Conservation (phyloP, 1,284 basidiomycete genomes). For the Lignosus rhinocerotis region DNA sequence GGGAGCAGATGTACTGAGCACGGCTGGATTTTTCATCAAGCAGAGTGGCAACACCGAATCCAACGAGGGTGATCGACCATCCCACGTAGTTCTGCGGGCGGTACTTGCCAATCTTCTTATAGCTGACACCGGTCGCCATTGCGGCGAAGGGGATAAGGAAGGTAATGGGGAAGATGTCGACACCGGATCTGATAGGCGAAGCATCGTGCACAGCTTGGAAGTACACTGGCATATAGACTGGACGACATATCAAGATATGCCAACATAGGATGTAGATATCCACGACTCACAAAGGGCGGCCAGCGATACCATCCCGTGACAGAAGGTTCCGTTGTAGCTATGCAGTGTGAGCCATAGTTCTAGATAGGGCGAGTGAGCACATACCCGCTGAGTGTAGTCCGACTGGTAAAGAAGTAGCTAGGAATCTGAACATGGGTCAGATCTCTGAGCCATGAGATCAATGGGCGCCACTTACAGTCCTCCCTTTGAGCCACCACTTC, state of each 20-base stretch:
- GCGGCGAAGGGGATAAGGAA: constrained; percentile 33
- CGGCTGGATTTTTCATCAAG: constrained; percentile 22
- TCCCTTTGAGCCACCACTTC: not conserved
- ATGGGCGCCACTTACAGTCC: constrained; percentile 12
- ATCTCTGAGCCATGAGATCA: not conserved
- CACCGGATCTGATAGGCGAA: constrained; percentile 43
- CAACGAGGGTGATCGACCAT: constrained; percentile 41
- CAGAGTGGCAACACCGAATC: constrained; percentile 38
- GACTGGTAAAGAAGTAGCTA: not conserved
- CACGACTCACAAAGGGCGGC: constrained; percentile 10
- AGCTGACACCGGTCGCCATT: constrained; percentile 32
- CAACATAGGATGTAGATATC: not conserved
- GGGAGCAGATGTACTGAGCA: constrained; percentile 11
- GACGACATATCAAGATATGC: not conserved
- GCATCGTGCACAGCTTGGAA: constrained; percentile 48
- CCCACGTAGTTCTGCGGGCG: constrained; percentile 39
- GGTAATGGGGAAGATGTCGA: constrained; percentile 36
- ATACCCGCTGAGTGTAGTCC: not conserved
- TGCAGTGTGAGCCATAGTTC: not conserved
- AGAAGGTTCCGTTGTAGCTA: constrained; percentile 28
- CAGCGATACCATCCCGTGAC: constrained; percentile 17
- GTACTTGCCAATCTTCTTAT: constrained; percentile 35
- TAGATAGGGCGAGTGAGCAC: not conserved
- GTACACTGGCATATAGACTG: constrained; percentile 38
- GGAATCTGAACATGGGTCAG: not conserved